phyloP scores from a whole-genome alignment of 2,329 filamentous ascomycete species.

The Diaporthe citri region DNA sequence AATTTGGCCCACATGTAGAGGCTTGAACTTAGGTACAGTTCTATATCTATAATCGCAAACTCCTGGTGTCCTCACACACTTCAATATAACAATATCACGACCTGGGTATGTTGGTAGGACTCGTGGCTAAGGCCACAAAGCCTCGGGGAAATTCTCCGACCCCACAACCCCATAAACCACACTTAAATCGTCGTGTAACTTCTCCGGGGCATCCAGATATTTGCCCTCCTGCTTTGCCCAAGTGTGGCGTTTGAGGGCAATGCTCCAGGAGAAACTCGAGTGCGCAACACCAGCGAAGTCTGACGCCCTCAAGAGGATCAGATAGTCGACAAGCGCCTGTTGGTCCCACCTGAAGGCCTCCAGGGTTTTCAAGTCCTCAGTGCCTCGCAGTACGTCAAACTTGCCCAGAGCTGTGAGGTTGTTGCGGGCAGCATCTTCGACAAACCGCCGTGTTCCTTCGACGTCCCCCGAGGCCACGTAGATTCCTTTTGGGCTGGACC shows the following conservation, averaged over 20 bases:
- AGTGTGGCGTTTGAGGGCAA: slow-evolving; percentile 31
- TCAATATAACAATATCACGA: no score
- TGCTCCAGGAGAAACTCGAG: slow-evolving; percentile 36
- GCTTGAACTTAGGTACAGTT: neutral
- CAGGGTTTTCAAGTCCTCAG: neutral
- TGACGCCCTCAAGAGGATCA: slow-evolving; percentile 28
- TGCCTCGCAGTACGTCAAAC: slow-evolving; percentile 10
- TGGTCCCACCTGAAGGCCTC: slow-evolving; percentile 23
- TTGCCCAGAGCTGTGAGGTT: slow-evolving; percentile 20
- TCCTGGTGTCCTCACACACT: neutral
- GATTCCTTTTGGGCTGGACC: slow-evolving; percentile 16
- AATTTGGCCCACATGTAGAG: neutral
- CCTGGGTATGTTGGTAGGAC: neutral
- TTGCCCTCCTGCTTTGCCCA: neutral
- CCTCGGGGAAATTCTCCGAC: slow-evolving; percentile 4
- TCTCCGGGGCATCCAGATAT: slow-evolving; percentile 29
- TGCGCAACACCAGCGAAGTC: slow-evolving; percentile 33
- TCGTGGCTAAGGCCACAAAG: slow-evolving; percentile 15
- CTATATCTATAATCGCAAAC: neutral
- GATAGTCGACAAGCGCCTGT: slow-evolving; percentile 34
- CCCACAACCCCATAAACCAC: slow-evolving; percentile 29
- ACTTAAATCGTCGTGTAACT: slow-evolving; percentile 24
- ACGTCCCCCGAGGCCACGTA: slow-evolving; percentile 32
- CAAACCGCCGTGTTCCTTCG: slow-evolving; percentile 26
- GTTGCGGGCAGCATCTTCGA: slow-evolving; percentile 15